Evolutionary conservation across 2,329 filamentous ascomycete genomes (phyloP).

Genomic region (Sporothrix curviconia): DNA sequence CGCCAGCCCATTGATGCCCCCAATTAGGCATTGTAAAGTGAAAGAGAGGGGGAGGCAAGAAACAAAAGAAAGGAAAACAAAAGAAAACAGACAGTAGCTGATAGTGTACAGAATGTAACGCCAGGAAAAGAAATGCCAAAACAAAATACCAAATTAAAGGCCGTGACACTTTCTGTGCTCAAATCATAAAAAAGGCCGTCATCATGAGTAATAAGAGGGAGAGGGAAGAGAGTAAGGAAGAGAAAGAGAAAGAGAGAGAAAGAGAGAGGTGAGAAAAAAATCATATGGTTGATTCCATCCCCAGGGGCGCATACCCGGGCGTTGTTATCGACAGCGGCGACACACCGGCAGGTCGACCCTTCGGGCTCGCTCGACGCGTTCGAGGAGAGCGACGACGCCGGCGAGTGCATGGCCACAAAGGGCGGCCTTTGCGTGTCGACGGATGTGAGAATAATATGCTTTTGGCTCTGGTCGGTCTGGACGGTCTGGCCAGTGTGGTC

Average conservation of each 20-base stretch:
- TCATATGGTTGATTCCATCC: conserved; percentile 18
- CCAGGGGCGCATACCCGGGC: conserved; percentile 12
- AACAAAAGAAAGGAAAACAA: too few species aligned
- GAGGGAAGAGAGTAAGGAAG: conserved; percentile 23
- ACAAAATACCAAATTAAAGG: not conserved
- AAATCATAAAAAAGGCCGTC: not conserved
- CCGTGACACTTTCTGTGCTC: not conserved
- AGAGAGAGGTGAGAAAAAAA: conserved; percentile 21
- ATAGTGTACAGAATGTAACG: not conserved
- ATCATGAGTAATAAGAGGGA: not conserved
- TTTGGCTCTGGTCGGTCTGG: too few species aligned
- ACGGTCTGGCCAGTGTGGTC: not conserved
- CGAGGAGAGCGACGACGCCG: not conserved
- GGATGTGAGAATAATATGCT: too few species aligned
- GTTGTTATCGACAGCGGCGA: conserved; percentile 12
- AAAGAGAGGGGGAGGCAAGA: too few species aligned
- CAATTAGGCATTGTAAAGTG: too few species aligned
- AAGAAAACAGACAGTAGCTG: not conserved
- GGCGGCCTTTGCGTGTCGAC: not conserved
- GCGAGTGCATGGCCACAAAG: not conserved
- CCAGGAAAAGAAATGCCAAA: not conserved
- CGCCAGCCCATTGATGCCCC: too few species aligned
- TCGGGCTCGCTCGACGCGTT: conserved; percentile 12
- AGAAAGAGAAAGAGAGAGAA: not conserved
- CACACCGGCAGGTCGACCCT: conserved; percentile 12